A percentile compares a stretch with the other conserved stretches of the same genome.
Conservation (phyloP, 2,329 filamentous ascomycete species). For the Apiospora hydei region DNA sequence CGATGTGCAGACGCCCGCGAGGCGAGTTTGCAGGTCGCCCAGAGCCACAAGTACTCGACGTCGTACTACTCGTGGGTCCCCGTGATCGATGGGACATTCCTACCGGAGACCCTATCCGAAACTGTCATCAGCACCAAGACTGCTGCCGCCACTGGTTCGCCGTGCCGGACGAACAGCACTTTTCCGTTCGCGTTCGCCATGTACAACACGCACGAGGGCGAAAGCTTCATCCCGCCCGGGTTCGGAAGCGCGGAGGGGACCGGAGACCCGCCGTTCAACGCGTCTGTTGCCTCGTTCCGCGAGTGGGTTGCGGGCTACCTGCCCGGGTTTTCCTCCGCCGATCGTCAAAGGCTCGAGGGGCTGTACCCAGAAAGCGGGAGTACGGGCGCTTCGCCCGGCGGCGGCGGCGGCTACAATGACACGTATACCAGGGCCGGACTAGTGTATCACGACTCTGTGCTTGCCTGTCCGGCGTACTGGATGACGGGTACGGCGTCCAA, state of each 20-base stretch:
- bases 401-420: constrained; percentile 50
- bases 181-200: constrained; percentile 54
- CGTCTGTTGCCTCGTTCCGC: constrained; percentile 56
- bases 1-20: constrained; percentile 58
- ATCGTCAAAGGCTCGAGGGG: constrained; percentile 48
- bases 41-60: constrained; percentile 59
- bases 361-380: constrained; percentile 57
- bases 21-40: constrained; percentile 57
- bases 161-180: neutral
- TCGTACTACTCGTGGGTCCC: constrained; percentile 67
- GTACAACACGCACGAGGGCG: constrained; percentile 70
- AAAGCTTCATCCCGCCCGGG: constrained; percentile 65
- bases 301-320: constrained; percentile 62
- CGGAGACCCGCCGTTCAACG: constrained; percentile 55
- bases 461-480: constrained; percentile 68
- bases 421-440: constrained; percentile 61
- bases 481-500: constrained; percentile 51
- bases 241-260: constrained; percentile 45
- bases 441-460: constrained; percentile 63
- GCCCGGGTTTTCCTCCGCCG: constrained; percentile 50
- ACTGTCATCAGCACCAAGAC: constrained; percentile 45
- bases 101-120: constrained; percentile 54
- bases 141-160: neutral
- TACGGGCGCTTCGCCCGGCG: constrained; percentile 51
- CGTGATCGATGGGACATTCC: constrained; percentile 63